Percentiles rank a stretch among this genome's conserved stretches.
phyloP scores from a whole-genome alignment of 345 rosid species.

The Carallia pectinifolia region DNA sequence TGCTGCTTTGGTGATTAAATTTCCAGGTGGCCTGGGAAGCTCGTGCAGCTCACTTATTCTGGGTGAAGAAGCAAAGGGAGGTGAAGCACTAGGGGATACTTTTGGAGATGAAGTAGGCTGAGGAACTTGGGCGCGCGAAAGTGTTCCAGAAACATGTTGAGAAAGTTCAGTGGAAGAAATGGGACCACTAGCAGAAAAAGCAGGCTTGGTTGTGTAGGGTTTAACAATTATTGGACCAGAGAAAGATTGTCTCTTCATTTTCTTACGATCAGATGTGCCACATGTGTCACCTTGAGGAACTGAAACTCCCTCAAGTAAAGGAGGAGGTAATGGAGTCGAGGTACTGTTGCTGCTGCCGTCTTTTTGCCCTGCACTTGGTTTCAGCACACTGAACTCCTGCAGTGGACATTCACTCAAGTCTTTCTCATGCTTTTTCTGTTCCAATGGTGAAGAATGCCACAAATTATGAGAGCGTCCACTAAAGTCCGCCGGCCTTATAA shows the following conservation, averaged over 20 bases:
- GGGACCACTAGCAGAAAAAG: constrained; percentile 45
- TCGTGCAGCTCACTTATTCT: constrained; percentile 80
- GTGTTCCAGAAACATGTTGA: constrained; percentile 43
- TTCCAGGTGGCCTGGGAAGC: constrained; percentile 90
- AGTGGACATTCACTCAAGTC: constrained; percentile 32
- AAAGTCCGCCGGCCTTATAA: constrained; percentile 38
- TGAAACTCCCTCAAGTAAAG: constrained; percentile 46
- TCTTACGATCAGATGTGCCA: constrained; percentile 42
- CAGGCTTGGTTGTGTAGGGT: constrained; percentile 47
- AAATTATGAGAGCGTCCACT: constrained; percentile 40
- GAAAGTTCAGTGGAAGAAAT: constrained; percentile 42
- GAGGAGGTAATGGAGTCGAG: constrained; percentile 57
- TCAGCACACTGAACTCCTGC: constrained; percentile 24
- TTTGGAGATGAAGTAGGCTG: constrained; percentile 61
- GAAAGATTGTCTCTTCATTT: constrained; percentile 55
- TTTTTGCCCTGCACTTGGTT: constrained; percentile 30
- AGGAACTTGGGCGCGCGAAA: constrained; percentile 43
- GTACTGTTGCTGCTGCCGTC: constrained; percentile 41
- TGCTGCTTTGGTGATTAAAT: constrained; percentile 44
- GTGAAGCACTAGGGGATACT: constrained; percentile 77
- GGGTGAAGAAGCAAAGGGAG: constrained; percentile 78
- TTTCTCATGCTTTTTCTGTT: constrained; percentile 59
- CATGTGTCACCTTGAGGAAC: constrained; percentile 41
- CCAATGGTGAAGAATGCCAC: constrained; percentile 90
- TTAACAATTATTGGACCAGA: constrained; percentile 75